Percentiles rank a stretch among this genome's conserved stretches.
Evolutionary conservation across 345 rosid species (phyloP).

Genomic region (Populus alba): DNA sequence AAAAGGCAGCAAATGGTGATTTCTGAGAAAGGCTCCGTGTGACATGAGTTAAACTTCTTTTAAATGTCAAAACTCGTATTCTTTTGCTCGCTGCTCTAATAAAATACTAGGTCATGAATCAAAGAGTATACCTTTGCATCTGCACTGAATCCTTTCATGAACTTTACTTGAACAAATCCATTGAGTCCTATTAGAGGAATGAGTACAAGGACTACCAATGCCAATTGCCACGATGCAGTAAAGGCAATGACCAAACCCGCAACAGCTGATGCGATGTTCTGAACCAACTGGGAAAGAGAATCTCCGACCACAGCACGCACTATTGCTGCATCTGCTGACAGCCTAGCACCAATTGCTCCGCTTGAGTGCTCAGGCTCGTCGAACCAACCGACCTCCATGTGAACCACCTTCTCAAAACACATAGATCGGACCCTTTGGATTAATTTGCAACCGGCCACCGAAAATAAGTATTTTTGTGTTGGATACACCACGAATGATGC

Average conservation of each 20-base stretch:
- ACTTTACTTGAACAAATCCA: constrained; percentile 57
- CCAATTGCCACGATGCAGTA: constrained; percentile 62
- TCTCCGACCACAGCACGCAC: constrained; percentile 75
- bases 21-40: background rate
- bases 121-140: constrained; percentile 62
- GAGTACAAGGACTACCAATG: constrained; percentile 53
- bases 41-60: background rate
- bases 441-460: constrained; percentile 67
- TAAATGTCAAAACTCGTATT: background rate
- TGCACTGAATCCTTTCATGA: constrained; percentile 74
- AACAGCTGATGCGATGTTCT: constrained; percentile 51
- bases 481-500: constrained; percentile 48
- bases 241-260: constrained; percentile 82
- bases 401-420: constrained; percentile 82
- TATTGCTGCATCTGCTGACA: constrained; percentile 75
- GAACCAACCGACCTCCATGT: constrained; percentile 84
- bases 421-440: constrained; percentile 60
- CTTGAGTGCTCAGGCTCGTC: constrained; percentile 76
- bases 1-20: background rate
- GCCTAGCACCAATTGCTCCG: constrained; percentile 74
- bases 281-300: constrained; percentile 57
- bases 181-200: constrained; percentile 62
- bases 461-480: constrained; percentile 50
- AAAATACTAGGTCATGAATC: no score
- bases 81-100: background rate